phyloP scores from a whole-genome alignment of 768 basidiomycete species.

The Podaxis sp. region DNA sequence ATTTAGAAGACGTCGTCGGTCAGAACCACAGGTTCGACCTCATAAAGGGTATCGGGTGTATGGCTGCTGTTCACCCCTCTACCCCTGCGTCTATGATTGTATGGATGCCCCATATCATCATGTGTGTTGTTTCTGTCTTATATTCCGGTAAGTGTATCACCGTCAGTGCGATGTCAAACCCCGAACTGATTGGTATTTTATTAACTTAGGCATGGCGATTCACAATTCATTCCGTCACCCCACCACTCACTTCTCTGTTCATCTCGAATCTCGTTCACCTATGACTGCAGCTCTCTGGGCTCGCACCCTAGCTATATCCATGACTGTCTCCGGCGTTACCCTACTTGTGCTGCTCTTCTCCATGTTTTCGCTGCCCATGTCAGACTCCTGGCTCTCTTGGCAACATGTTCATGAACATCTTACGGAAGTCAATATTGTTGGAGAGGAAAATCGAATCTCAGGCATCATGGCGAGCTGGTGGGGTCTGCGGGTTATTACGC shows the following conservation, averaged over 20 bases:
- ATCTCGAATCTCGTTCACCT: conserved; percentile 41
- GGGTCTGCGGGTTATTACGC: conserved; percentile 37
- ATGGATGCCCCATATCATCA: conserved; percentile 45
- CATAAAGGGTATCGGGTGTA: conserved; percentile 55
- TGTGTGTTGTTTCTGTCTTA: conserved; percentile 40
- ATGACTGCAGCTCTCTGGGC: conserved; percentile 50
- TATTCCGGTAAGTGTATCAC: conserved; percentile 34
- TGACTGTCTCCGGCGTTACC: conserved; percentile 42
- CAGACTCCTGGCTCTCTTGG: conserved; percentile 47
- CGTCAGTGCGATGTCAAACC: neutral
- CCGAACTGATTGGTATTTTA: neutral
- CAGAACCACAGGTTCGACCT: conserved; percentile 68
- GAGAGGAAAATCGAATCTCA: conserved; percentile 23
- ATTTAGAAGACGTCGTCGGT: conserved; percentile 46
- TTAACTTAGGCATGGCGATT: conserved; percentile 32
- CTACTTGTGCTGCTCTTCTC: conserved; percentile 39
- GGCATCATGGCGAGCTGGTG: conserved; percentile 38
- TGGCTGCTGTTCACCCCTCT: conserved; percentile 45
- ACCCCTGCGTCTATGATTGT: conserved; percentile 40
- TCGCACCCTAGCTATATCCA: conserved; percentile 52
- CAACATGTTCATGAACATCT: conserved; percentile 43
- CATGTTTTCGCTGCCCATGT: conserved; percentile 31
- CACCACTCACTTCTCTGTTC: conserved; percentile 27
- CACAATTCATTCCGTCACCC: conserved; percentile 29
- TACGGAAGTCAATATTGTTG: conserved; percentile 33